phyloP scores from a whole-genome alignment of 1,284 basidiomycete species.

The Sanghuangporus sanghuang region DNA sequence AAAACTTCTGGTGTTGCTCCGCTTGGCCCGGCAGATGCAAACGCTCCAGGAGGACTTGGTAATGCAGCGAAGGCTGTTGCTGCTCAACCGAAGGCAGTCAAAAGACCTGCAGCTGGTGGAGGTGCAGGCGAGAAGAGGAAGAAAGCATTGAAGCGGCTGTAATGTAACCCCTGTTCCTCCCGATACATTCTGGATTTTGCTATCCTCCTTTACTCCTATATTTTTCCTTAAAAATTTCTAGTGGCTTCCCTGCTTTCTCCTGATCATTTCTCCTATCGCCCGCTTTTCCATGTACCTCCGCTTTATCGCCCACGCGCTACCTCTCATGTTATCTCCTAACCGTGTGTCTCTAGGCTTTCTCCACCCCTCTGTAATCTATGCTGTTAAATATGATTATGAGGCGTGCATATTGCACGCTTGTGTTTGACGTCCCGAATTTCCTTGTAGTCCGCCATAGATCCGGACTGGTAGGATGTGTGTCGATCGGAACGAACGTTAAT shows the following conservation, averaged over 20 bases:
- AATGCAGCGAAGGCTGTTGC: slow-evolving; percentile 29
- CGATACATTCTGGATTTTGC: not conserved
- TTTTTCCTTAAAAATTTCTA: too few species aligned
- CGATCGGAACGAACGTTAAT: too few species aligned
- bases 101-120: slow-evolving; percentile 53
- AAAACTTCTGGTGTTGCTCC: slow-evolving; percentile 16
- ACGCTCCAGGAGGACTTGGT: slow-evolving; percentile 40
- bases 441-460: too few species aligned
- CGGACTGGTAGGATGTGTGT: too few species aligned
- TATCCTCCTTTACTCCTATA: not conserved
- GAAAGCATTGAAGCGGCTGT: slow-evolving; percentile 78
- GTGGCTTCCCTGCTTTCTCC: not conserved
- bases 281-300: too few species aligned
- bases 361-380: not conserved
- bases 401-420: not conserved
- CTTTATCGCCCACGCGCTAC: too few species aligned
- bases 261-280: not conserved
- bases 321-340: not conserved
- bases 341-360: not conserved
- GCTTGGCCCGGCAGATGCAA: slow-evolving; percentile 61
- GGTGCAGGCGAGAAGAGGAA: slow-evolving; percentile 71
- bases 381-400: not conserved
- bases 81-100: slow-evolving; percentile 52
- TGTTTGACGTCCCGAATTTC: not conserved
- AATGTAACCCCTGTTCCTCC: not conserved